Percentiles rank a stretch among this genome's conserved stretches.
Evolutionary conservation across 1,139 yeast species (phyloP).

Genomic region (Geotrichum fermentans): DNA sequence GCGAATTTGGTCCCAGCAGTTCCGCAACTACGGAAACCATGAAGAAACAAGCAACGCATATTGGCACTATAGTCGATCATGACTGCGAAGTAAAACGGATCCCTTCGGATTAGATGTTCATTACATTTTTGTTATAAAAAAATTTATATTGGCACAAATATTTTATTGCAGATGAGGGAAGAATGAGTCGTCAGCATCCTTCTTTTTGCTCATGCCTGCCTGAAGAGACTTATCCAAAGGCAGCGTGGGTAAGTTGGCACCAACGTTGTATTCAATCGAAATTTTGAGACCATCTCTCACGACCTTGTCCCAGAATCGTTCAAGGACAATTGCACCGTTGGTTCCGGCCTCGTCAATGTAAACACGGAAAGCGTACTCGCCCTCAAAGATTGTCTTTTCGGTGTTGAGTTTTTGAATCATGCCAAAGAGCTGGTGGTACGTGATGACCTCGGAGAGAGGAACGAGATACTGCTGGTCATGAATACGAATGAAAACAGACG

Average conservation of each 20-base stretch:
- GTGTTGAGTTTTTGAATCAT: constrained; percentile 25
- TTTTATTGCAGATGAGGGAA: constrained; percentile 20
- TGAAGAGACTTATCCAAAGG: constrained; percentile 24
- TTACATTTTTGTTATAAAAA: neutral
- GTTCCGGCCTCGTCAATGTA: constrained; percentile 24
- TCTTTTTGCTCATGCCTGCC: constrained; percentile 21
- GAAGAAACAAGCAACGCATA: too few relatives aligned
- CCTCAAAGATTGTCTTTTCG: constrained; percentile 20
- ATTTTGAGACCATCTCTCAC: constrained; percentile 25
- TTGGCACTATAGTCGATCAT: too few relatives aligned
- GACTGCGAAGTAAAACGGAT: too few relatives aligned
- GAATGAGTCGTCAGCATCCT: constrained; percentile 23
- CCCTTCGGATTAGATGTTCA: neutral
- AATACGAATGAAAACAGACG: constrained; percentile 11
- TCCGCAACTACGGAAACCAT: too few relatives aligned
- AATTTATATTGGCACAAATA: neutral
- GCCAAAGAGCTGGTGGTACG: constrained; percentile 7
- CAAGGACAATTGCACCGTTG: constrained; percentile 24
- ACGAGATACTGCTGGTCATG: constrained; percentile 10
- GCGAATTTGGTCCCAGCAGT: too few relatives aligned
- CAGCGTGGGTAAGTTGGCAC: constrained; percentile 12
- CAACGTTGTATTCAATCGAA: constrained; percentile 19
- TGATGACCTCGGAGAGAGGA: constrained; percentile 11
- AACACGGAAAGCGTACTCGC: constrained; percentile 24
- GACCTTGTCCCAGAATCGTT: constrained; percentile 25